phyloP scores from a whole-genome alignment of 306 rosid species.

The Cucumis hystrix region DNA sequence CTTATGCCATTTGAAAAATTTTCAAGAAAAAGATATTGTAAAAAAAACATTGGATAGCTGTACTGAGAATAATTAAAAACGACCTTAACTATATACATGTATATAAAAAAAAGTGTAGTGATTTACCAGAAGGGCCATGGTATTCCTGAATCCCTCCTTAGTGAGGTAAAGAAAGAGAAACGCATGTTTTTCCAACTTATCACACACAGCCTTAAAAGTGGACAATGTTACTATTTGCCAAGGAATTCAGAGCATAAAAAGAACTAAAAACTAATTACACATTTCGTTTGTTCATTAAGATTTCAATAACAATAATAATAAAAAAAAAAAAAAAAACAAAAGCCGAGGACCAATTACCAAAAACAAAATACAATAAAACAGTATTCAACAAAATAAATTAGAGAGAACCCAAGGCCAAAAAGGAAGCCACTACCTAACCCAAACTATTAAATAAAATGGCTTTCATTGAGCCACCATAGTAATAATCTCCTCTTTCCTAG shows the following conservation, averaged over 20 bases:
- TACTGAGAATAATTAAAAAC: background rate
- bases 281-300: background rate
- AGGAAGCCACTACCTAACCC: background rate
- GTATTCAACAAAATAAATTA: background rate
- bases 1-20: background rate
- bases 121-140: slow-evolving; percentile 61
- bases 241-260: background rate
- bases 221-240: background rate
- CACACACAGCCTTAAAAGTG: too few species aligned
- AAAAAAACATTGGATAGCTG: background rate
- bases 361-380: background rate
- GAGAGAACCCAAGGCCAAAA: background rate
- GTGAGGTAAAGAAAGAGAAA: slow-evolving; percentile 34
- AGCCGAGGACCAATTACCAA: background rate
- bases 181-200: slow-evolving; percentile 48
- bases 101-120: background rate
- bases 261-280: background rate
- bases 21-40: background rate
- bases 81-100: too few species aligned
- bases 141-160: slow-evolving; percentile 47
- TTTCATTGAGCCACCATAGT: background rate
- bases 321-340: background rate
- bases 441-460: background rate
- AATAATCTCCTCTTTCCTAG: background rate
- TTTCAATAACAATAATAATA: background rate